Percentiles rank a stretch among this genome's conserved stretches.
phyloP scores from a whole-genome alignment of 2,329 filamentous ascomycete genomes.

The Penicillium sumatraense region DNA sequence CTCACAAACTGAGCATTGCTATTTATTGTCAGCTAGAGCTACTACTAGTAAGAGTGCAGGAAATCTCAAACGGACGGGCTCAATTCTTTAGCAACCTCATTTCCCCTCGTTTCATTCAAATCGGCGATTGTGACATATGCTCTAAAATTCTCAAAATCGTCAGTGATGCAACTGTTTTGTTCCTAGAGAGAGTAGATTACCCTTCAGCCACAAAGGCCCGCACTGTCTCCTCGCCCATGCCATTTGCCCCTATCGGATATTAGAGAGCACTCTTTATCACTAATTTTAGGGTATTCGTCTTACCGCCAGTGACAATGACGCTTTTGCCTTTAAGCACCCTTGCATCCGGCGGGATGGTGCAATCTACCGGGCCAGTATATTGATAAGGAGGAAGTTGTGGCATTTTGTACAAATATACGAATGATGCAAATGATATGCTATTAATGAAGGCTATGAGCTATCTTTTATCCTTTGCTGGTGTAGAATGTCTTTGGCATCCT shows the following conservation, averaged over 20 bases:
- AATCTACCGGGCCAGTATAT: constrained; percentile 10
- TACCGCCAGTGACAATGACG: constrained; percentile 12
- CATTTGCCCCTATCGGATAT: constrained; percentile 32
- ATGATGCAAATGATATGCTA: too few relatives aligned
- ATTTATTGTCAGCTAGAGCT: too few relatives aligned
- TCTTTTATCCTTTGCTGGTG: too few relatives aligned
- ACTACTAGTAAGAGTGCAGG: too few relatives aligned
- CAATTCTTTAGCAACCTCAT: constrained; percentile 38
- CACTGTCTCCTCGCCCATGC: constrained; percentile 9
- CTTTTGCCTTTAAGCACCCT: constrained; percentile 3
- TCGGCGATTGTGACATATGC: constrained; percentile 35
- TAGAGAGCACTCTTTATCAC: too few relatives aligned
- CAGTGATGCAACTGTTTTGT: not conserved
- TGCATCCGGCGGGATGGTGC: constrained; percentile 2
- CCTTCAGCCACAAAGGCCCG: constrained; percentile 8
- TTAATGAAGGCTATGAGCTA: too few relatives aligned
- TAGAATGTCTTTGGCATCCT: not conserved
- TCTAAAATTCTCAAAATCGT: not conserved
- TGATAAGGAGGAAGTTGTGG: constrained; percentile 6
- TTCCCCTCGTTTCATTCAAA: constrained; percentile 39
- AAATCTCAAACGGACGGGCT: constrained; percentile 23
- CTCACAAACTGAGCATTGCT: constrained; percentile 40
- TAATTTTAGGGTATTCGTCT: not conserved
- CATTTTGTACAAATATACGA: constrained; percentile 8
- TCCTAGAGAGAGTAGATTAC: not conserved